Conservation (phyloP, 192 early-diverging fungal species). For the Linnemannia schmuckeri region DNA sequence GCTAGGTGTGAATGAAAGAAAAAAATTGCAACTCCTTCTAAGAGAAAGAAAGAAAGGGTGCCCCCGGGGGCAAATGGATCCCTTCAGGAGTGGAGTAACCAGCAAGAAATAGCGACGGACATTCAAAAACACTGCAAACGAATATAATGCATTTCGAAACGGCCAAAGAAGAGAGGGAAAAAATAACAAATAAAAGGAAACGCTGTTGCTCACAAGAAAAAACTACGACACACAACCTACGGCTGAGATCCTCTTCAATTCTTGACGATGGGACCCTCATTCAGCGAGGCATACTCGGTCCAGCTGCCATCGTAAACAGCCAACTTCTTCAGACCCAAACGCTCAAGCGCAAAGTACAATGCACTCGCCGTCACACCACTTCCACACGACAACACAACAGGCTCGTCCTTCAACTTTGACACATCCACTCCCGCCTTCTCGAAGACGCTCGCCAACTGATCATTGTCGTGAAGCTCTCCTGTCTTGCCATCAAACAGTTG, state of each 20-base stretch:
- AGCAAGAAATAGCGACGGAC: neutral
- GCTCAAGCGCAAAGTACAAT: constrained; percentile 84
- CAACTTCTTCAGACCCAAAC: constrained; percentile 73
- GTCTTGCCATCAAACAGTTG: constrained; percentile 65
- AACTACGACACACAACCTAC: neutral
- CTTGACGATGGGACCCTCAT: constrained; percentile 76
- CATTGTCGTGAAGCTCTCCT: constrained; percentile 65
- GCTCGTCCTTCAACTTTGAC: constrained; percentile 16
- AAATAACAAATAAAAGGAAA: neutral
- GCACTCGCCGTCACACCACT: constrained; percentile 90
- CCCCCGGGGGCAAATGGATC: neutral
- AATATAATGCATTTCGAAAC: neutral
- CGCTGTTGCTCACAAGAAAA: neutral
- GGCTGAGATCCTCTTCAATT: constrained; percentile 18
- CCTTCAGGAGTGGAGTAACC: neutral
- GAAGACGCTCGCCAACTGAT: constrained; percentile 69
- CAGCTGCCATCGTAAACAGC: constrained; percentile 92
- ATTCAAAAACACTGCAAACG: neutral
- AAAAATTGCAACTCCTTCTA: neutral
- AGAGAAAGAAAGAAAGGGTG: neutral
- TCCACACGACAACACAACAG: constrained; percentile 86
- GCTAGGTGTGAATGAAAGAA: too few species aligned
- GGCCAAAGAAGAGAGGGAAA: neutral
- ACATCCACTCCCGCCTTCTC: constrained; percentile 75
- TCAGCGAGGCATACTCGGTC: constrained; percentile 88